Base-by-base conservation (phyloP, 306 rosid genomes). In the Castanea crenata region DNA sequence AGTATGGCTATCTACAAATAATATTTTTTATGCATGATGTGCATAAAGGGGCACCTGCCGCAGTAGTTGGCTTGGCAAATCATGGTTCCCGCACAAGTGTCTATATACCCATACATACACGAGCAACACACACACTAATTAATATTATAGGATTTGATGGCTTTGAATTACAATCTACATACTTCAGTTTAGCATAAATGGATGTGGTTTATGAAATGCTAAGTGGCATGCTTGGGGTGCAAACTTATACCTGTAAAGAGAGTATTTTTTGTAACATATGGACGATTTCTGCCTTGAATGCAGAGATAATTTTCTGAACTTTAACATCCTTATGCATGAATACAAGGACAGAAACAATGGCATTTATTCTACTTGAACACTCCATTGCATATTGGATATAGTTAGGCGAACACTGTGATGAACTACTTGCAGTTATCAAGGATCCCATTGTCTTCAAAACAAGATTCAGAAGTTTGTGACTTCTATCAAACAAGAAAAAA, bases 401-500 rank as follows among this genome's bases (percentile, higher is more conserved):
- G 71, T 81, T 75, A 75, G 62, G 77, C 74, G 87, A 64, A 61
- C 61, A 46, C 1, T 13, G 70, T 3, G 70, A 51, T 29, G 76
- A 76, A 77, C 86, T 55, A 85, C 77, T 64, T 27, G 74, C 83
- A 5, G 77, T 73, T 74, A 91, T 71, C 71, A 87, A 68, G 25
- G 90, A 86, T 32, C 85, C 86, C 91, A 91, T 86, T 21, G 69
- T 79, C 87, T 78, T 82, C 84, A 91, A 76, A 44, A 86, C 91
- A 64, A 86, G 89, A 75, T 71, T 77, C 87, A 87, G 80, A 72
- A 91, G 91, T 83, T 83, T 71, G 79, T 83, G 89, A 87, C 91
- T 82, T 74, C 82, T 88, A 76, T 85, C 89, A 79, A 93, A 91
- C 87, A 93, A 77, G 84, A 87, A 73, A 83, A 87, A 90, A 72